Evolutionary conservation across 106 monocot genomes (phyloP), one percentile per base, ranked within the genome.

Genomic region (Ottelia alismoides): DNA sequence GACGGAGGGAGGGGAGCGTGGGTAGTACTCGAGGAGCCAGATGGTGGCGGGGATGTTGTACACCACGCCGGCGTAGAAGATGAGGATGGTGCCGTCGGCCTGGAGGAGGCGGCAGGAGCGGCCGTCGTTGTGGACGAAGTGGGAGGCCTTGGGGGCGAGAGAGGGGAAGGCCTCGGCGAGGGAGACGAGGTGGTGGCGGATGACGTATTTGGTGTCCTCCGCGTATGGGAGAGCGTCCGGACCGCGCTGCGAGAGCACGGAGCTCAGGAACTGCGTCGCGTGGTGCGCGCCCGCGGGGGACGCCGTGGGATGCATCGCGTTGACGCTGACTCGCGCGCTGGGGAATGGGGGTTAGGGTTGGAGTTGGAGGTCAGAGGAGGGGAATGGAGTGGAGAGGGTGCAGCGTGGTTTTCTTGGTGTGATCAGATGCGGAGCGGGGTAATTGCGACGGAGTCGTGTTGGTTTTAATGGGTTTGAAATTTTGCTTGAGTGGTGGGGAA

Each of bases 31-130:
- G 40, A 72, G 73, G 27, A 96, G 81, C 93, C 93, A 94, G 55
- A 94, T 66, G 22, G 73, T 61, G 32, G 76, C 84, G 27, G 94
- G 94, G 69, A 96, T 78, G 64, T 96, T 84, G 80, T 96, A 96
- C 53, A 70, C 61, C 26, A 64, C 63, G 54, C 74, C 78, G 55
- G 24, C 28, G 74, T 59, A 88, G 73, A 68, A 18, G 78, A 88
- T 88, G 48, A 85, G 91, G 64, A 91, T 67, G 45, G 85, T 91
- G 47, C 90, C 90, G 22, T 91, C 84, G 44, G 78, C 74, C 30
- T 78, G 69, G 63, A 85, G 81, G 31, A 91, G 91, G 57, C 58
- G 35, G 25, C 62, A 66, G 56, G 70, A 48, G 55, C 80, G 76
- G 57, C 85, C 85, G 45, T 86, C 85, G 85, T 86, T 77, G 77